These are phyloP conservation scores for Penicillium sp. DNA, from an alignment of 2,329 filamentous ascomycete genomes.

Conservation along the genomic window DNA sequence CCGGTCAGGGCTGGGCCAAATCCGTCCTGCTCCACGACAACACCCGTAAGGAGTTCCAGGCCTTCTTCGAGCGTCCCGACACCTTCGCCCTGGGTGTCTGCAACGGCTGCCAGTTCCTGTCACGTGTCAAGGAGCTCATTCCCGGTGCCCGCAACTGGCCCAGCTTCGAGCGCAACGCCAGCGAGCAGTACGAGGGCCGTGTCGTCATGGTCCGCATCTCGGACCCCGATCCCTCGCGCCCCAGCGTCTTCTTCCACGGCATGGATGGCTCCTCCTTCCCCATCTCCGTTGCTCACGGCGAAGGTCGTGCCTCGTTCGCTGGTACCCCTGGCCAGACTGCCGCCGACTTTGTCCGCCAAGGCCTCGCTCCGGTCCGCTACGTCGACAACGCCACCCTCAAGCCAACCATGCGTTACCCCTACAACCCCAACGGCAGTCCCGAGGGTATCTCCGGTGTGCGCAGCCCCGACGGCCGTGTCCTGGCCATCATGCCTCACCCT, in stretches of 20 bases:
- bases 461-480: conserved; percentile 73
- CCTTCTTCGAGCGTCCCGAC: conserved; percentile 83
- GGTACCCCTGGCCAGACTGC: conserved; percentile 51
- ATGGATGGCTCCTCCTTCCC: conserved; percentile 82
- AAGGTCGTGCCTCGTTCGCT: conserved; percentile 76
- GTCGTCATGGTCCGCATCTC: conserved; percentile 81
- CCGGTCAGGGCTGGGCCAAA: conserved; percentile 96
- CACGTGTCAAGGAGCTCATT: conserved; percentile 78
- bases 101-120: conserved; percentile 96
- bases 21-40: conserved; percentile 82
- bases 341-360: conserved; percentile 60
- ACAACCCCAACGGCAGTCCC: conserved; percentile 85
- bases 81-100: conserved; percentile 94
- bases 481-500: conserved; percentile 92
- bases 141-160: conserved; percentile 83
- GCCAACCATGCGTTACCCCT: conserved; percentile 80
- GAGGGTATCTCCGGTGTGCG: conserved; percentile 78
- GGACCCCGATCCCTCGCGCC: conserved; percentile 57
- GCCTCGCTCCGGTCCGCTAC: conserved; percentile 77
- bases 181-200: conserved; percentile 87
- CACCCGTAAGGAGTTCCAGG: conserved; percentile 74
- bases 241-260: conserved; percentile 85
- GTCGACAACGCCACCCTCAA: conserved; percentile 74
- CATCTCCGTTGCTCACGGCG: conserved; percentile 86
- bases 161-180: conserved; percentile 79